Conservation (phyloP, 371 early-diverging fungal species). For the Rhizopus delemar region DNA sequence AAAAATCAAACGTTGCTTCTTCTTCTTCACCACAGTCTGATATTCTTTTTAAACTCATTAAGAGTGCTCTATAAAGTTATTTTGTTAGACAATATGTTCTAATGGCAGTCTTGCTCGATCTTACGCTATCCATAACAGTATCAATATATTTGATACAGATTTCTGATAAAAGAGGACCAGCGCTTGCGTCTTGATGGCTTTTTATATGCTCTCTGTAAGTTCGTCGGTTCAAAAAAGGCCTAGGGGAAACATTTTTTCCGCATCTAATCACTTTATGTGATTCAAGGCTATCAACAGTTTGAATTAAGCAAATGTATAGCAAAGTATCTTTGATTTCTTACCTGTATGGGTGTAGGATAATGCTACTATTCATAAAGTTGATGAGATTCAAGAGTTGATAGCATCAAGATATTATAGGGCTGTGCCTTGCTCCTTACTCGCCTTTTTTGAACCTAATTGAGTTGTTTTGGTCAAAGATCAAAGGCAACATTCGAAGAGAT, state of each 20-base stretch:
- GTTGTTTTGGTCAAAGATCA: too few species aligned
- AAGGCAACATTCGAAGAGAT: too few species aligned
- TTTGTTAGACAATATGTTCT: conserved; percentile 6
- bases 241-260: conserved; percentile 14
- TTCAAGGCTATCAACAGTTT: conserved; percentile 12
- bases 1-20: conserved; percentile 10
- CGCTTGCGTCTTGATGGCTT: conserved; percentile 5
- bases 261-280: conserved; percentile 17
- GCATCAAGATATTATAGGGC: too few species aligned
- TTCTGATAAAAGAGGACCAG: conserved; percentile 4
- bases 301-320: not conserved
- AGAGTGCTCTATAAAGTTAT: conserved; percentile 15
- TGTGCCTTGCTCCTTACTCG: too few species aligned
- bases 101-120: not conserved
- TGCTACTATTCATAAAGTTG: too few species aligned
- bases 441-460: too few species aligned
- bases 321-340: conserved; percentile 8
- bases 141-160: conserved; percentile 12
- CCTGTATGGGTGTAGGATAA: conserved; percentile 7
- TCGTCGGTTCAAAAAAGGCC: conserved; percentile 12
- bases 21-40: too few species aligned
- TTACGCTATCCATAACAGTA: conserved; percentile 12
- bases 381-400: too few species aligned
- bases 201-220: conserved; percentile 12
- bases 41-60: conserved; percentile 14